Conservation (phyloP, 441 rosid species). For the Theobroma grandiflorum region DNA sequence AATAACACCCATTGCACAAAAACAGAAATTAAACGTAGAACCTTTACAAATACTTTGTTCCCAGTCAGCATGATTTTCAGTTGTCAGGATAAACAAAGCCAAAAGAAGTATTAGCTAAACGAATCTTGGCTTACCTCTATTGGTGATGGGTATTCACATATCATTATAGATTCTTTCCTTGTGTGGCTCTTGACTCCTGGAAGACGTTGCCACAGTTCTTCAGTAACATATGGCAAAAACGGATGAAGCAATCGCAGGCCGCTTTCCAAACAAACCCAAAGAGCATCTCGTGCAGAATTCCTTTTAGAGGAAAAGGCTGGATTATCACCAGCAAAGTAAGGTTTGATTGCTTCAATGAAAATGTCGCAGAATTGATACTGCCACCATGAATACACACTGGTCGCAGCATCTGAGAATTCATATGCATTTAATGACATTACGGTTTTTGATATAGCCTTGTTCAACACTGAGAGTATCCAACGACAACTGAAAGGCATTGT, state of each 20-base stretch:
- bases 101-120: background rate
- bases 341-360: constrained; percentile 89
- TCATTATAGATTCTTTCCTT: constrained; percentile 79
- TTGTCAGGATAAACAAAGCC: background rate
- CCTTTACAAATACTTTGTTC: background rate
- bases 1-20: constrained; percentile 20
- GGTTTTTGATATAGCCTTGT: constrained; percentile 72
- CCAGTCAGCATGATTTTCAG: background rate
- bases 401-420: constrained; percentile 85
- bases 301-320: constrained; percentile 64
- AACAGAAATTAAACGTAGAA: constrained; percentile 18
- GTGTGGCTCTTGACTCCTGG: constrained; percentile 54
- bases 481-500: constrained; percentile 82
- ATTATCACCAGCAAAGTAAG: constrained; percentile 75
- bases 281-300: constrained; percentile 67
- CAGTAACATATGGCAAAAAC: constrained; percentile 93
- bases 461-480: constrained; percentile 90
- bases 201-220: constrained; percentile 97
- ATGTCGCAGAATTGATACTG: constrained; percentile 95
- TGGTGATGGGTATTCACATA: constrained; percentile 75
- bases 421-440: constrained; percentile 64
- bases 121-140: constrained; percentile 55
- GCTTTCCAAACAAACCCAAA: constrained; percentile 88
- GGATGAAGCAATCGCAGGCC: constrained; percentile 97
- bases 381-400: constrained; percentile 90